Conservation (phyloP, 2,329 filamentous ascomycete species). For the Xylaria polymorpha region DNA sequence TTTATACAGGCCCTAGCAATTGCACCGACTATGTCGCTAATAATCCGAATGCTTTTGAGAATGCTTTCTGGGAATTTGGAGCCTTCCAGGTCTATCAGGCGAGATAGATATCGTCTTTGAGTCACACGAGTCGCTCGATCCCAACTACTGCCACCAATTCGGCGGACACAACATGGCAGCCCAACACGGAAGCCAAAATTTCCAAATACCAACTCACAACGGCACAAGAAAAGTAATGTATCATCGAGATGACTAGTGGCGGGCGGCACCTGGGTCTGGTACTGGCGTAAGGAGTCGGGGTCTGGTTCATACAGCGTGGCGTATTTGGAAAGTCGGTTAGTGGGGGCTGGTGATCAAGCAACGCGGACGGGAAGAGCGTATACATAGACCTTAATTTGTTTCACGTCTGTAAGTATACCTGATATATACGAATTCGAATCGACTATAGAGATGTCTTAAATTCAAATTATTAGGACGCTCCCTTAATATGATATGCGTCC, state of each 20-base stretch:
- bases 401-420: not conserved
- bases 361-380: slow-evolving; percentile 4
- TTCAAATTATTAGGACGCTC: too few relatives aligned
- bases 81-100: slow-evolving; percentile 68
- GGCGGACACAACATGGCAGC: not conserved
- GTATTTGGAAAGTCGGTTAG: not conserved
- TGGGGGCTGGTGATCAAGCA: not conserved
- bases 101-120: slow-evolving; percentile 15
- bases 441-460: too few relatives aligned
- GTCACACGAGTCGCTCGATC: not conserved
- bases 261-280: slow-evolving; percentile 7
- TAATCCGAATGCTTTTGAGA: slow-evolving; percentile 65
- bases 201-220: too few relatives aligned
- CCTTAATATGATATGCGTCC: too few relatives aligned
- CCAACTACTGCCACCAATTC: not conserved
- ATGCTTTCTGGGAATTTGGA: slow-evolving; percentile 75
- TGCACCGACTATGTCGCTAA: slow-evolving; percentile 69
- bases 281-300: slow-evolving; percentile 24
- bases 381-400: slow-evolving; percentile 21
- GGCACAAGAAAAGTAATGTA: not conserved
- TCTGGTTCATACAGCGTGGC: not conserved
- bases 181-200: not conserved
- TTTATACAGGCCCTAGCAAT: slow-evolving; percentile 60
- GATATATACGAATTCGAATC: too few relatives aligned
- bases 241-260: slow-evolving; percentile 8